phyloP scores from a whole-genome alignment of 345 rosid genomes.

The Gossypium raimondii region DNA sequence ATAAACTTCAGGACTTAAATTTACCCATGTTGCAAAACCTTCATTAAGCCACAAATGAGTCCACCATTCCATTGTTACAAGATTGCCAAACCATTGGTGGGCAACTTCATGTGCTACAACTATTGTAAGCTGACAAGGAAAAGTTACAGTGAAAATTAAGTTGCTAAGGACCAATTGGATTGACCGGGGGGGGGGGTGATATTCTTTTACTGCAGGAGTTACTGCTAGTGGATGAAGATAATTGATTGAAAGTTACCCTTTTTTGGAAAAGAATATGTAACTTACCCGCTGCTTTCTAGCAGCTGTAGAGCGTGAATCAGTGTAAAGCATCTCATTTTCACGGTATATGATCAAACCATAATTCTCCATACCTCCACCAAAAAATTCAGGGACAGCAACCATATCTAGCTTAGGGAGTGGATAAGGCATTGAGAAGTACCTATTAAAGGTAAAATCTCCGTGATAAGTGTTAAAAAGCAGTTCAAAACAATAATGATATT shows the following conservation, averaged over 20 bases:
- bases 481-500: no score
- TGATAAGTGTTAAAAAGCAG: no score
- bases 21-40: slow-evolving; percentile 99
- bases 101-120: slow-evolving; percentile 98
- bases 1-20: slow-evolving; percentile 13
- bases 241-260: neutral
- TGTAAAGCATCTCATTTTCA: slow-evolving; percentile 30
- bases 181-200: neutral
- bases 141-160: slow-evolving; percentile 5
- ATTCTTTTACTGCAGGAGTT: neutral
- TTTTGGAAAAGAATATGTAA: neutral
- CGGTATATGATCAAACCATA: slow-evolving; percentile 95
- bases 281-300: slow-evolving; percentile 90
- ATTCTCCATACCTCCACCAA: slow-evolving; percentile 99
- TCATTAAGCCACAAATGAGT: slow-evolving; percentile 97
- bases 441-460: slow-evolving; percentile 20
- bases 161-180: neutral
- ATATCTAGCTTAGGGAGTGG: slow-evolving; percentile 92
- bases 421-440: slow-evolving; percentile 88
- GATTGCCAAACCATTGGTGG: slow-evolving; percentile 99
- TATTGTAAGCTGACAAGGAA: slow-evolving; percentile 63
- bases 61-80: slow-evolving; percentile 99
- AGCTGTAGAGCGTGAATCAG: slow-evolving; percentile 60
- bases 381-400: slow-evolving; percentile 97
- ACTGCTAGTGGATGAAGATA: neutral